phyloP scores from a whole-genome alignment of 768 basidiomycete genomes.

The Lactarius sanguifluus region DNA sequence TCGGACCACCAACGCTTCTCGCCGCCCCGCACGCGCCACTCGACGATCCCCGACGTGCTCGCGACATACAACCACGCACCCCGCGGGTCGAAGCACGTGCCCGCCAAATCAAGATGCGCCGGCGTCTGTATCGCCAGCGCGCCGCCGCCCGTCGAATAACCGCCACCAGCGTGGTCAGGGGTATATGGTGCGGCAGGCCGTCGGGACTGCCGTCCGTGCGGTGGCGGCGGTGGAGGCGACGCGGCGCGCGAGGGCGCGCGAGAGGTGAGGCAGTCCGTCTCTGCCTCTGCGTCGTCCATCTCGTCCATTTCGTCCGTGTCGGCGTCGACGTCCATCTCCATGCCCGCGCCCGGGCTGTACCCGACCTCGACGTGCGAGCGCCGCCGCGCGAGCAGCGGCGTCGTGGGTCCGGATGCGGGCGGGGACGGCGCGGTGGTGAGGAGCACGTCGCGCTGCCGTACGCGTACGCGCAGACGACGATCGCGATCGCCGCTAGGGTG shows the following conservation, averaged over 20 bases:
- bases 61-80: slow-evolving; percentile 71
- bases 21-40: slow-evolving; percentile 72
- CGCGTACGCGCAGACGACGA: slow-evolving; percentile 15
- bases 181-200: neutral
- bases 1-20: slow-evolving; percentile 74
- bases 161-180: neutral
- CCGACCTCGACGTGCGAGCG: slow-evolving; percentile 20
- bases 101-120: slow-evolving; percentile 59
- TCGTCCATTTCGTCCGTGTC: slow-evolving; percentile 33
- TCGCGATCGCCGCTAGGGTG: neutral
- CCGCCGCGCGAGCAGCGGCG: slow-evolving; percentile 7
- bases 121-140: slow-evolving; percentile 23
- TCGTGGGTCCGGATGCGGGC: neutral
- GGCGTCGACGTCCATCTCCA: slow-evolving; percentile 36
- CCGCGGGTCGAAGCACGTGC: slow-evolving; percentile 69
- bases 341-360: slow-evolving; percentile 26
- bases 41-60: slow-evolving; percentile 62
- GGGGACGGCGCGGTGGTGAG: neutral
- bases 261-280: slow-evolving; percentile 55
- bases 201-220: slow-evolving; percentile 32
- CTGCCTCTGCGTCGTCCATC: slow-evolving; percentile 37
- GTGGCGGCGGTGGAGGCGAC: slow-evolving; percentile 46
- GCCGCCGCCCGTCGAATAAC: neutral
- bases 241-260: slow-evolving; percentile 45
- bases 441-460: slow-evolving; percentile 19